Evolutionary conservation across 2,329 filamentous ascomycete genomes (phyloP), one percentile per base, ranked within the genome.

Genomic region (Calonectria pteridis): DNA sequence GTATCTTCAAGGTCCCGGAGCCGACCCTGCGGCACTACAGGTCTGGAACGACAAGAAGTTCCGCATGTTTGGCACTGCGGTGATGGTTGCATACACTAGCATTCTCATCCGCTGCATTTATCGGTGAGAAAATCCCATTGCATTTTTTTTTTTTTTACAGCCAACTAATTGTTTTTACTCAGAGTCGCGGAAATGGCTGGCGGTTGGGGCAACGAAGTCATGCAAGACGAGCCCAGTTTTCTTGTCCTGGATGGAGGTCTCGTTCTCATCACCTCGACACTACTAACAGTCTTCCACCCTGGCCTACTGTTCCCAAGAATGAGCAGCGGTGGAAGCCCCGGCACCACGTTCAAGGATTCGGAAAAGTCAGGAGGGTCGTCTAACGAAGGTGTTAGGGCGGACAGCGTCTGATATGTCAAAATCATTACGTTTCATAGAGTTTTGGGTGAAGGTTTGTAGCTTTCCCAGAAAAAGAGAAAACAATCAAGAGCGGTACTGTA

Each of bases 171-270:
- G 3, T 7, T 7, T 5, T 29, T 31, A 20, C 35, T 31, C 46
- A 91, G 90, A 78, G 89, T 93, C 67, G 89, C 88, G 1, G 91
- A 93, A 81, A 92, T 93, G 90, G 88, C 89, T 2, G 89, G 90
- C 31, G 91, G 91, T 26, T 93, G 91, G 91, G 89, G 89, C 13
- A 92, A 91, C 83, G 80, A 85, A 20, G 89, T 93, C 80, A 93
- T 93, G 90, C 89, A 91, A 76, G 87, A 92, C 81, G 85, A 93
- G 84, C 84, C 86, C 55, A 88, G 88, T 23, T 93, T 93, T 78
- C 86, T 92, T 73, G 87, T 90, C 16, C 86, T 93, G 49, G 91
- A 93, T 77, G 78, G 78, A 74, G 85, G 84, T 69, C 87, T 91
- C 81, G 84, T 91, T 67, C 81, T 90, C 31, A 82, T 91, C 71